These are phyloP conservation scores for Pugionium dolabratum DNA, from an alignment of 345 rosid genomes.

Conservation along the genomic window DNA sequence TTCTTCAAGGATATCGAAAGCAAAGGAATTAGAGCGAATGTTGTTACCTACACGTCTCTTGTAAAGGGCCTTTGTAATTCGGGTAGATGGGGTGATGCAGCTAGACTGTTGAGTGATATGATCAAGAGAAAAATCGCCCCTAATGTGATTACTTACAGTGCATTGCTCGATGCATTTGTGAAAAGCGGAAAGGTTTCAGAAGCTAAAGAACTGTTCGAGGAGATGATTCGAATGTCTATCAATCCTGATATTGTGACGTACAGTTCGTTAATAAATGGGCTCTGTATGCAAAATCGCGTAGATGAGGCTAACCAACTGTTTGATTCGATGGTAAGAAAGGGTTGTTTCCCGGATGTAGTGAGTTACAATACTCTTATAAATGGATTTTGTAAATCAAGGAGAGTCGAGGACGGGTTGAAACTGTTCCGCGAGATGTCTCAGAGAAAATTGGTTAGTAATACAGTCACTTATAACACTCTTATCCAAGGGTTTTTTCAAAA, in stretches of 20 bases:
- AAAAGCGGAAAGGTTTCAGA: slow-evolving; percentile 33
- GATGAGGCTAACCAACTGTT: slow-evolving; percentile 33
- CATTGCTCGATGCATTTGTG: slow-evolving; percentile 29
- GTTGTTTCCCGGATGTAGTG: slow-evolving; percentile 29
- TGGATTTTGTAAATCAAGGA: slow-evolving; percentile 28
- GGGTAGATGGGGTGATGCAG: slow-evolving; percentile 29
- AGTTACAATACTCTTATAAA: slow-evolving; percentile 33
- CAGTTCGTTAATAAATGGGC: slow-evolving; percentile 30
- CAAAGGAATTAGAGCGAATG: slow-evolving; percentile 24
- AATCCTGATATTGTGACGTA: slow-evolving; percentile 31
- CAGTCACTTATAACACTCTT: slow-evolving; percentile 33
- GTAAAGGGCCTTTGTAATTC: slow-evolving; percentile 33
- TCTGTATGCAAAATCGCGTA: slow-evolving; percentile 19
- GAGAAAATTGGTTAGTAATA: slow-evolving; percentile 33
- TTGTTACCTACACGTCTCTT: slow-evolving; percentile 22
- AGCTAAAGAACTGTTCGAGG: slow-evolving; percentile 30
- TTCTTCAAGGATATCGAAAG: slow-evolving; percentile 10
- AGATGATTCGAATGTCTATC: slow-evolving; percentile 22
- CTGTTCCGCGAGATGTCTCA: slow-evolving; percentile 27
- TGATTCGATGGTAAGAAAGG: slow-evolving; percentile 33
- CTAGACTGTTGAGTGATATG: slow-evolving; percentile 28
- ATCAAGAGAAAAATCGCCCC: slow-evolving; percentile 21
- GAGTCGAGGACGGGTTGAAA: slow-evolving; percentile 32
- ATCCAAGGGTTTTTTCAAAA: slow-evolving; percentile 33
- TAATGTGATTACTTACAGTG: slow-evolving; percentile 33